These are phyloP conservation scores for Musa troglodytarum DNA, from an alignment of 176 grass and related monocot species.

Conservation along the genomic window DNA sequence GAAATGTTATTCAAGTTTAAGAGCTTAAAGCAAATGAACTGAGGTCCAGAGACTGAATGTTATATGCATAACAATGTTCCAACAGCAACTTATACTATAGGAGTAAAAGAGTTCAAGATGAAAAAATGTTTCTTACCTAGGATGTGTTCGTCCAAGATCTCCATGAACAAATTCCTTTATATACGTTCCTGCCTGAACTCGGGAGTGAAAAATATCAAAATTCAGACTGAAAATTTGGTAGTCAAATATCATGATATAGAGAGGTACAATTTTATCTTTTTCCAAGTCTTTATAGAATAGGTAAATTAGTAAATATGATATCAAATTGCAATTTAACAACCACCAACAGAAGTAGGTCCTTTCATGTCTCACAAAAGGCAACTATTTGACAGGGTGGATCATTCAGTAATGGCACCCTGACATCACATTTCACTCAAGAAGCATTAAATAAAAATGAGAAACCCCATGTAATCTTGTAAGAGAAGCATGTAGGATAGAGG, in stretches of 20 bases:
- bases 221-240: background rate
- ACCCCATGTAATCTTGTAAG: too few species aligned
- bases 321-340: background rate
- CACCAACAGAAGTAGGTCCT: background rate
- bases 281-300: background rate
- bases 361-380: background rate
- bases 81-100: background rate
- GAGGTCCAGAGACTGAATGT: background rate
- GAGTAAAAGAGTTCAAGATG: background rate
- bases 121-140: slow-evolving; percentile 37
- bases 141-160: slow-evolving; percentile 88
- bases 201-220: background rate
- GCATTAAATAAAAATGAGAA: too few species aligned
- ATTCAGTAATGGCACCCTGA: background rate
- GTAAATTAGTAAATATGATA: background rate
- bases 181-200: slow-evolving; percentile 82
- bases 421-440: too few species aligned
- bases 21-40: background rate
- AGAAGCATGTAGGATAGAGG: too few species aligned
- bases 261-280: background rate
- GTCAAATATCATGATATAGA: background rate
- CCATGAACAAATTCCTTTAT: slow-evolving; percentile 95
- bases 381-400: background rate
- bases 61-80: background rate
- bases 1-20: background rate